A percentile compares a stretch with the other conserved stretches of the same genome.
These are phyloP conservation scores for Coemansia interrupta DNA, from an alignment of 192 early-diverging fungal species.

Conservation along the genomic window DNA sequence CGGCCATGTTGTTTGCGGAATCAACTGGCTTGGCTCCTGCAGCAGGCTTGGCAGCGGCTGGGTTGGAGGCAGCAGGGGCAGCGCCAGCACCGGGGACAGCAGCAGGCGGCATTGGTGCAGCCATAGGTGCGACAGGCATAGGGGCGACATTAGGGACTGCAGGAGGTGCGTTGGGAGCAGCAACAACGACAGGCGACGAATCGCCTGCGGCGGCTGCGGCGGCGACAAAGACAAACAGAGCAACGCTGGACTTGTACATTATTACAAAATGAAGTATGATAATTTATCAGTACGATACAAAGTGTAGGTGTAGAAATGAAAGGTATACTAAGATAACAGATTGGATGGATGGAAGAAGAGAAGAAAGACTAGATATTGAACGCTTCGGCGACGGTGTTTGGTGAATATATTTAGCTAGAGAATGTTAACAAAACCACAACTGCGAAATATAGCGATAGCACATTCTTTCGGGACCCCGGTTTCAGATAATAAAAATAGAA, in stretches of 20 bases:
- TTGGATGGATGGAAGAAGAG: background rate
- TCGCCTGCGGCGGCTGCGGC: conserved; percentile 18
- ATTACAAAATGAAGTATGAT: background rate
- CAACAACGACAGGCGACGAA: conserved; percentile 16
- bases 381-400: too few species aligned
- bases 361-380: too few species aligned
- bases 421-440: too few species aligned
- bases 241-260: conserved; percentile 25
- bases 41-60: conserved; percentile 6
- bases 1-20: conserved; percentile 4
- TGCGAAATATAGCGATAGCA: too few species aligned
- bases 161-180: conserved; percentile 9
- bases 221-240: conserved; percentile 19
- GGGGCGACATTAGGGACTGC: conserved; percentile 3
- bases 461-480: too few species aligned
- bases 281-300: background rate
- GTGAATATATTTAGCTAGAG: too few species aligned
- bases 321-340: background rate
- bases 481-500: too few species aligned
- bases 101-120: conserved; percentile 6
- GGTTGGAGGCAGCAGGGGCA: conserved; percentile 8
- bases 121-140: conserved; percentile 4
- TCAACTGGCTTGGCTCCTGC: background rate
- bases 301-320: background rate
- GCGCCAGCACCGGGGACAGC: conserved; percentile 14